Percentiles rank a stretch among this genome's conserved stretches.
Evolutionary conservation across 208 protist species (phyloP).

Genomic region (Trypanosoma grayi): DNA sequence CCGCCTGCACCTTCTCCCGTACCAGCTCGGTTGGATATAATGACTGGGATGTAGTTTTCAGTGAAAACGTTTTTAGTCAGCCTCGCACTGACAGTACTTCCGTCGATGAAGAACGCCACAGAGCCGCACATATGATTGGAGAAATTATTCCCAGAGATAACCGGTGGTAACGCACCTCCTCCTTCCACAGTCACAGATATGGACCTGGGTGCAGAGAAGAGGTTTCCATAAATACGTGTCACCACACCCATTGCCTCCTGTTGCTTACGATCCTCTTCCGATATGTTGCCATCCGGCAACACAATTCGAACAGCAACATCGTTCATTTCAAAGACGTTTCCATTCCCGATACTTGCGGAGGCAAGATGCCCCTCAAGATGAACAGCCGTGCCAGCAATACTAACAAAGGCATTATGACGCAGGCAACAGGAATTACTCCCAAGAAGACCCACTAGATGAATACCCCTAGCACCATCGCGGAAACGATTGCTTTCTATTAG

Average conservation of each 20-base stretch:
- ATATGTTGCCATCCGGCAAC: conserved; percentile 4
- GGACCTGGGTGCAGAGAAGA: conserved; percentile 38
- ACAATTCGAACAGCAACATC: conserved; percentile 36
- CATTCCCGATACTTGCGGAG: conserved; percentile 52
- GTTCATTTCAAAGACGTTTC: conserved; percentile 73
- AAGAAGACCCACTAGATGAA: conserved; percentile 57
- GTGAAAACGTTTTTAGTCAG: conserved; percentile 60
- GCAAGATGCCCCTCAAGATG: conserved; percentile 69
- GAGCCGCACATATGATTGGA: conserved; percentile 34
- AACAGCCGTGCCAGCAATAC: conserved; percentile 48
- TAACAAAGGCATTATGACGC: conserved; percentile 52
- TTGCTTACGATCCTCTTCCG: conserved; percentile 4
- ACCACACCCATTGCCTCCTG: conserved; percentile 24
- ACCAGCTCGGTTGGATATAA: conserved; percentile 30
- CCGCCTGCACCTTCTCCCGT: not conserved
- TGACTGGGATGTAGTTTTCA: conserved; percentile 54
- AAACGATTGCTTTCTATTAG: conserved; percentile 71
- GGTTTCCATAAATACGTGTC: conserved; percentile 68
- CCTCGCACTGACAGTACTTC: conserved; percentile 19
- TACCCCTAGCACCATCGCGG: conserved; percentile 35
- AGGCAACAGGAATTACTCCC: conserved; percentile 43
- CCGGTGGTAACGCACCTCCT: conserved; percentile 20
- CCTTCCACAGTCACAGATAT: conserved; percentile 40
- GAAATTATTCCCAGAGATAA: conserved; percentile 69
- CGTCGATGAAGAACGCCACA: conserved; percentile 42